Percentiles rank a stretch among this genome's conserved stretches.
Conservation (phyloP, 129 eudicot genomes). For the Ambrosia trifida region DNA sequence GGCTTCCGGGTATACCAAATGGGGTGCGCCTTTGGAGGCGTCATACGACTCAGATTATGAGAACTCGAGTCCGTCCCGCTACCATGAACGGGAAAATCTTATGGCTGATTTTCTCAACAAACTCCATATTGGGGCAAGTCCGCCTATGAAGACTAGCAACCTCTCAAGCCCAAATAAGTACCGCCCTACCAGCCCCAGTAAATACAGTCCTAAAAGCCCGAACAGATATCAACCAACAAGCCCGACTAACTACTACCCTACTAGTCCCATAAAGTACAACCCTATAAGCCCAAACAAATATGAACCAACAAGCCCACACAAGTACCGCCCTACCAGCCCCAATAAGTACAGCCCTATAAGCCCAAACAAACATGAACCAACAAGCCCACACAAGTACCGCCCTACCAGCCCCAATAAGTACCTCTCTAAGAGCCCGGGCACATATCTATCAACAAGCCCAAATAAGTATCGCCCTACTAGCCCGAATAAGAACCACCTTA, state of each 20-base stretch:
- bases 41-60: conserved; percentile 14
- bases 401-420: background rate
- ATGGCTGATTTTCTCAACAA: conserved; percentile 17
- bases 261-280: background rate
- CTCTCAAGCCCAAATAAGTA: conserved; percentile 8
- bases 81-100: conserved; percentile 14
- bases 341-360: background rate
- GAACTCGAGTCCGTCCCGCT: conserved; percentile 8
- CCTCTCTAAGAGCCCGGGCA: background rate
- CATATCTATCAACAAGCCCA: background rate
- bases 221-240: background rate
- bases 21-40: background rate
- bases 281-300: conserved; percentile 2
- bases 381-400: background rate
- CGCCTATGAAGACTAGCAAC: background rate
- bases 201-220: background rate
- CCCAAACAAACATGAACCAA: background rate
- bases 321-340: background rate
- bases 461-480: background rate
- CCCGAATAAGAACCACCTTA: background rate
- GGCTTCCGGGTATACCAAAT: conserved; percentile 7
- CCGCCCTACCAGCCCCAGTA: conserved; percentile 2
- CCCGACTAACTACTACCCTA: background rate
- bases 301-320: background rate
- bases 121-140: conserved; percentile 21